Conservation (phyloP, 2,329 filamentous ascomycete species). For the Arthrobotrys megalospora region DNA sequence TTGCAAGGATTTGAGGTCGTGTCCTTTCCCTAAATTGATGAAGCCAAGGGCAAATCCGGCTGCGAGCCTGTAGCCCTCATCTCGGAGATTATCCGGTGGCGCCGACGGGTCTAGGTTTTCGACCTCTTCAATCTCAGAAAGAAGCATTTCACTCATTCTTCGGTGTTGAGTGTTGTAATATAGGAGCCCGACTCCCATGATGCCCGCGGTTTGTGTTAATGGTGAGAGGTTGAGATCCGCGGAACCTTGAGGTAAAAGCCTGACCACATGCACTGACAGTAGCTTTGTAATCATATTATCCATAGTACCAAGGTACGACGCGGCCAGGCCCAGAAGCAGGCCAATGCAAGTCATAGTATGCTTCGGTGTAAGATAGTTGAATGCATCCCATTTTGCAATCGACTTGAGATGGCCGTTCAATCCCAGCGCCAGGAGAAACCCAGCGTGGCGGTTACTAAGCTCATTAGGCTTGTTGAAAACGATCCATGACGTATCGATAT, state of each 20-base stretch:
- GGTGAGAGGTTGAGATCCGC: slow-evolving; percentile 95
- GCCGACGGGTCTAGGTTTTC: slow-evolving; percentile 78
- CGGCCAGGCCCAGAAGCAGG: slow-evolving; percentile 89
- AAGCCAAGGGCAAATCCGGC: slow-evolving; percentile 93
- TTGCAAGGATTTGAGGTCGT: slow-evolving; percentile 86
- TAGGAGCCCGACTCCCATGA: slow-evolving; percentile 95
- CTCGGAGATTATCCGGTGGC: slow-evolving; percentile 82
- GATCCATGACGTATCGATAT: slow-evolving; percentile 99
- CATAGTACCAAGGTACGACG: slow-evolving; percentile 96
- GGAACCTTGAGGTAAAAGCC: slow-evolving; percentile 91
- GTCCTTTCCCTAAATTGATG: slow-evolving; percentile 94
- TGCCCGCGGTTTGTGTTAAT: slow-evolving; percentile 92
- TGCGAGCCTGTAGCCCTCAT: slow-evolving; percentile 95
- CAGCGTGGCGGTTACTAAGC: slow-evolving; percentile 94
- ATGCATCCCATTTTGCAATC: slow-evolving; percentile 97
- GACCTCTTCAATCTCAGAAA: slow-evolving; percentile 93
- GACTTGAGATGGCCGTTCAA: slow-evolving; percentile 95
- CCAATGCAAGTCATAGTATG: slow-evolving; percentile 99
- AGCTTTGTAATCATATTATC: slow-evolving; percentile 93
- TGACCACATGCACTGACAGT: slow-evolving; percentile 93
- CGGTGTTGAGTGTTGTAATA: slow-evolving; percentile 97
- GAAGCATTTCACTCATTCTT: slow-evolving; percentile 98
- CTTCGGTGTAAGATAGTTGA: slow-evolving; percentile 99
- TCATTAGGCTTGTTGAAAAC: slow-evolving; percentile 96
- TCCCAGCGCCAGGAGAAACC: slow-evolving; percentile 89